Percentiles rank a stretch among this genome's conserved stretches.
These are phyloP conservation scores for Lactifluus hygrophoroides DNA, from an alignment of 768 basidiomycete genomes.

Conservation along the genomic window DNA sequence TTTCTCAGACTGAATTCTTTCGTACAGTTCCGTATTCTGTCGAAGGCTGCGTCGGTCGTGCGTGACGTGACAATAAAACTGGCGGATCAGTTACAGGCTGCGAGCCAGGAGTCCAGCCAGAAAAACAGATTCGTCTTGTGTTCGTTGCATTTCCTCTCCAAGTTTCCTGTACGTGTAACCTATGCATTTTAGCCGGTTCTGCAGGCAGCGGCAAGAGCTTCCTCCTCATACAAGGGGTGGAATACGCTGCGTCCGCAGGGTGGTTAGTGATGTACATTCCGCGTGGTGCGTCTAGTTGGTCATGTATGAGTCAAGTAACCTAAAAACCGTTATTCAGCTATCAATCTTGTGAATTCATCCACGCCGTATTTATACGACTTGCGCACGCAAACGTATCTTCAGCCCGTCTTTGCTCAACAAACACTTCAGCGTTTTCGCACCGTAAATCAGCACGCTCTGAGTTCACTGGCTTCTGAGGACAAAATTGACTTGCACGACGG, in stretches of 20 bases:
- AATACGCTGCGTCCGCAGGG: conserved; percentile 50
- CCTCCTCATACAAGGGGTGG: conserved; percentile 66
- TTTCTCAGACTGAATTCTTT: background rate
- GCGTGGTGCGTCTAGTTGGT: conserved; percentile 40
- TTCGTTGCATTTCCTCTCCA: conserved; percentile 29
- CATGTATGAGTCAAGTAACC: background rate
- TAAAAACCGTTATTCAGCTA: conserved; percentile 29
- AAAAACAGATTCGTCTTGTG: conserved; percentile 56
- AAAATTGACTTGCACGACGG: conserved; percentile 41
- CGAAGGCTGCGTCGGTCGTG: conserved; percentile 63
- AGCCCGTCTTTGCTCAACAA: conserved; percentile 55
- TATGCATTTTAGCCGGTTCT: conserved; percentile 46
- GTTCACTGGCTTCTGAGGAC: conserved; percentile 33
- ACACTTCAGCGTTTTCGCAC: conserved; percentile 52
- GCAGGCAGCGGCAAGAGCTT: conserved; percentile 78
- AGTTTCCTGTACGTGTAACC: background rate
- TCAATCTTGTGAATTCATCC: conserved; percentile 64
- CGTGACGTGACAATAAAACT: conserved; percentile 56
- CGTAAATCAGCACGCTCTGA: conserved; percentile 45
- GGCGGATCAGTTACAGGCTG: conserved; percentile 43
- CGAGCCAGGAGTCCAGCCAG: conserved; percentile 40
- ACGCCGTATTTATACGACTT: conserved; percentile 67
- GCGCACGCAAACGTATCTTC: conserved; percentile 67
- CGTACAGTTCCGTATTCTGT: conserved; percentile 56
- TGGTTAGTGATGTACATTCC: conserved; percentile 88